Base-by-base conservation (phyloP, 192 early-diverging fungal species). In the Coemansia sp. region DNA sequence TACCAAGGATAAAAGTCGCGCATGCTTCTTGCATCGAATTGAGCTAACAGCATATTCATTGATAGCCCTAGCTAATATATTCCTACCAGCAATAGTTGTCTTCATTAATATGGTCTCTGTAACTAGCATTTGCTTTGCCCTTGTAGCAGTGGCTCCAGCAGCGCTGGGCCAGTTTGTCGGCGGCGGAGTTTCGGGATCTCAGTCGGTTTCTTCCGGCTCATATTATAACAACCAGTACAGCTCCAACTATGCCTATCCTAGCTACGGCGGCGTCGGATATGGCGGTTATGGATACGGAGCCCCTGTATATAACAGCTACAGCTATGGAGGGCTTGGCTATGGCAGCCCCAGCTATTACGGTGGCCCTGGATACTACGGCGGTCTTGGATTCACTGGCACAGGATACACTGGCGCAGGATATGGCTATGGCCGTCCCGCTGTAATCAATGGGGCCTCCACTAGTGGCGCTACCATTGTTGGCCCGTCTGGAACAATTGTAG, bases 401-500 rank as follows among this genome's bases (percentile, higher is more conserved):
- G 74, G 67, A 0, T 69, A 64, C 19, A 64, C 50, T 16, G 60
- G 69, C n/a, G 9, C 62, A 31, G 64, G 58, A 31, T 64, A 73
- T 34, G 72, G 72, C 44, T 74, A 64, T 31, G 64, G 58, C 14
- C 76, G 52, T 7, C 65, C 68, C 7, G 60, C 61, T 10, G 68
- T 32, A 10, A 68, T 74, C 44, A 60, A 41, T 24, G 77, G 77
- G 27, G 71, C 77, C 14, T 74, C 54, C 51, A 80, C 77, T 26
- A 47, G 71, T 22, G 77, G 77, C 14, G 77, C 77, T 16, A 60
- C 70, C 2, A 74, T 80, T 50, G 55, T 74, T n/a, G 77, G 77
- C 31, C 77, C 77, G 3, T 80, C 77, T 14, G 77, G 77, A 24
- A 70, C 77, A 16, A 80, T 80, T 50, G 62, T 71, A 24, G 77